Conservation (phyloP, 176 grass and related monocot genomes). For the Triticum aestivum region IWGSC_CS_RefSeq_v2.1 NC_057809.1:464665385-464665884, state of each 20-base stretch:
- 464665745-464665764: too few relatives aligned
- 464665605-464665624: background rate
- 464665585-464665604: background rate
- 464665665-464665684: too few relatives aligned
- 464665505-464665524: constrained; percentile 42
- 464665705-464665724: too few relatives aligned
- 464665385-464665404: background rate
- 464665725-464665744: too few relatives aligned
- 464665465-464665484: background rate
- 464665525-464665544: background rate
- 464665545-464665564: background rate
- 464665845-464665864: too few relatives aligned
- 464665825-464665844: too few relatives aligned
- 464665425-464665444: background rate
- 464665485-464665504: background rate
- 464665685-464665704: too few relatives aligned
- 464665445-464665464: background rate
- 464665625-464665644: background rate
- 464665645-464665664: too few relatives aligned
- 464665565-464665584: background rate
- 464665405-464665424: constrained; percentile 32
- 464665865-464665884: too few relatives aligned
- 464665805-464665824: too few relatives aligned
- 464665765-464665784: too few relatives aligned
- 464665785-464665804: too few relatives aligned